A percentile compares a stretch with the other conserved stretches of the same genome.
Evolutionary conservation across 75 land plant genomes (phyloP).

Genomic region (Gnetum montanum): DNA sequence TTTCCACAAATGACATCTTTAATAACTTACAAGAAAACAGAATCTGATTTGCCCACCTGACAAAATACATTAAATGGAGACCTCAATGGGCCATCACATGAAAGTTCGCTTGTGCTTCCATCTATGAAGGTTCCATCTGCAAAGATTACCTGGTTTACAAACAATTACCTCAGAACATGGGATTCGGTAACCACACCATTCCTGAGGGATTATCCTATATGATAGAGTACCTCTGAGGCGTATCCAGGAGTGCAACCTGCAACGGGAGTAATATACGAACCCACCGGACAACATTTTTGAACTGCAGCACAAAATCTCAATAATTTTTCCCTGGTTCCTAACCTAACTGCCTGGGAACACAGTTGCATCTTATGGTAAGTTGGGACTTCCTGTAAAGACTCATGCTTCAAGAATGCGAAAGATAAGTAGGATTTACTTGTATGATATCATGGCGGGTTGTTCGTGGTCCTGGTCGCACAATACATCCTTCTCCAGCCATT

Average conservation of each 20-base stretch:
- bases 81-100: conserved; percentile 96
- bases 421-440: conserved; percentile 33
- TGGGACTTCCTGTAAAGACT: not conserved
- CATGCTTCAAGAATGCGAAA: no score
- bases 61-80: conserved; percentile 81
- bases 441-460: conserved; percentile 75
- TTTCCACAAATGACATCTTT: not conserved
- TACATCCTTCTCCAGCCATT: conserved; percentile 70
- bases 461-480: conserved; percentile 65
- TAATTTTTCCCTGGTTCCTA: conserved; percentile 66
- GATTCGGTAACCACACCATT: conserved; percentile 2
- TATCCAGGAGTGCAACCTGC: conserved; percentile 89
- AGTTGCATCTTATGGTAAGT: not conserved
- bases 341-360: conserved; percentile 83
- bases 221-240: conserved; percentile 62
- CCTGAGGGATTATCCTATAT: conserved; percentile 1
- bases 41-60: conserved; percentile 40
- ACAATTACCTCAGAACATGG: not conserved
- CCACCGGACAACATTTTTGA: conserved; percentile 79
- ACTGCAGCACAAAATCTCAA: conserved; percentile 86
- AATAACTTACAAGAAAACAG: conserved; percentile 2
- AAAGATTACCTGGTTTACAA: conserved; percentile 69
- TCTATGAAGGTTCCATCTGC: conserved; percentile 97
- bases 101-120: conserved; percentile 96
- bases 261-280: conserved; percentile 76